phyloP scores from a whole-genome alignment of 164 flowering plant genomes.

The Annona squamosa region DNA sequence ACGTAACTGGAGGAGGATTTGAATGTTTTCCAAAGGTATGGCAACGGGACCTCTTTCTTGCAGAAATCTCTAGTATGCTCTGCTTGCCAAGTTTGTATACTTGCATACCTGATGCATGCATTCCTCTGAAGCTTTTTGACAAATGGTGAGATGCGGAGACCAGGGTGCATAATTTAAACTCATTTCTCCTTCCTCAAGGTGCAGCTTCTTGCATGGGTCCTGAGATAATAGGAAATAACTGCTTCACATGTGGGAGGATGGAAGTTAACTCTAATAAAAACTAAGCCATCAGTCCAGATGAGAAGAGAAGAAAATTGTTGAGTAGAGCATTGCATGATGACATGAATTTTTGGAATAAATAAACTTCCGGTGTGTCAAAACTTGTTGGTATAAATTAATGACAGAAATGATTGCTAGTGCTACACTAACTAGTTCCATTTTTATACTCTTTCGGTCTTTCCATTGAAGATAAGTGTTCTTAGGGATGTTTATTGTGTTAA shows the following conservation, averaged over 20 bases:
- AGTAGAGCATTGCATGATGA: not conserved
- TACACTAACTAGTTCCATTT: too few relatives aligned
- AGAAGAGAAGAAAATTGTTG: not conserved
- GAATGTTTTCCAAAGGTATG: slow-evolving; percentile 88
- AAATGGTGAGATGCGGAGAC: too few relatives aligned
- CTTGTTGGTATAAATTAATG: too few relatives aligned
- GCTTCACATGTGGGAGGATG: not conserved
- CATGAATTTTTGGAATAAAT: not conserved
- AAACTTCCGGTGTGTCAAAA: too few relatives aligned
- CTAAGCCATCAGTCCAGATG: not conserved
- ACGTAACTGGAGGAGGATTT: slow-evolving; percentile 93
- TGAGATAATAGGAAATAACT: too few relatives aligned
- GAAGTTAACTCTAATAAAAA: not conserved
- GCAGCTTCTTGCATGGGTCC: not conserved
- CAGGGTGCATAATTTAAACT: too few relatives aligned
- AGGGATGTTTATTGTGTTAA: too few relatives aligned
- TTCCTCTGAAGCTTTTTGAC: not conserved
- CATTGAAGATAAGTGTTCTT: too few relatives aligned
- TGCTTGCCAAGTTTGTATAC: not conserved
- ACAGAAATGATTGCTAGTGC: too few relatives aligned
- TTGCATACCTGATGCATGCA: not conserved
- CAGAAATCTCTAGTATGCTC: not conserved
- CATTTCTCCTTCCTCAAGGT: not conserved
- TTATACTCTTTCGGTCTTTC: too few relatives aligned
- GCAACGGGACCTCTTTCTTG: not conserved